A percentile compares a stretch with the other conserved stretches of the same genome.
Conservation (phyloP, 176 grass and related monocot species). For the Canna indica region DNA sequence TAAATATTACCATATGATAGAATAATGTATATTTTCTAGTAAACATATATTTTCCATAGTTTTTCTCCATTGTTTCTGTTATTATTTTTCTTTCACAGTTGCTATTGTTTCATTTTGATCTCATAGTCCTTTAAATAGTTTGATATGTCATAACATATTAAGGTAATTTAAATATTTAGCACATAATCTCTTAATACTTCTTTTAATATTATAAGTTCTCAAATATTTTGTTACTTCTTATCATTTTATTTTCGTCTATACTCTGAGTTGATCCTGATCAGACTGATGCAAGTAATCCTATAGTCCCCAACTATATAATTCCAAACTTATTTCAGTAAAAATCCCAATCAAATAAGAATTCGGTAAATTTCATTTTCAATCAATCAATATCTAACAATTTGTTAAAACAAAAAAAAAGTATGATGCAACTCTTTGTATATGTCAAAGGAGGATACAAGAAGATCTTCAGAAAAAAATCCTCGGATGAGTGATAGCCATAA, state of each 20-base stretch:
- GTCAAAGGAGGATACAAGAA: slow-evolving; percentile 72
- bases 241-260: too few relatives aligned
- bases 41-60: not conserved
- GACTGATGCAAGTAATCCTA: too few relatives aligned
- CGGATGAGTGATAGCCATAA: slow-evolving; percentile 69
- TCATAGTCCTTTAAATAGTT: not conserved
- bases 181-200: not conserved
- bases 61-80: not conserved
- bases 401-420: not conserved
- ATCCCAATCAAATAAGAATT: not conserved
- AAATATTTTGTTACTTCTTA: not conserved
- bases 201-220: not conserved
- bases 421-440: slow-evolving; percentile 4
- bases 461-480: slow-evolving; percentile 86
- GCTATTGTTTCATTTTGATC: not conserved
- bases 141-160: not conserved
- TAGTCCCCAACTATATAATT: too few relatives aligned
- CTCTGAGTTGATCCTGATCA: too few relatives aligned
- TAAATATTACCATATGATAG: too few relatives aligned
- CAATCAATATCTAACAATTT: not conserved
- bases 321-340: too few relatives aligned
- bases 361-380: not conserved
- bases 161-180: not conserved
- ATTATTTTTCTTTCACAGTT: not conserved
- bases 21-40: not conserved